A percentile compares a stretch with the other conserved stretches of the same genome.
Conservation (phyloP, 345 rosid genomes). For the Salix arbutifolia region DNA sequence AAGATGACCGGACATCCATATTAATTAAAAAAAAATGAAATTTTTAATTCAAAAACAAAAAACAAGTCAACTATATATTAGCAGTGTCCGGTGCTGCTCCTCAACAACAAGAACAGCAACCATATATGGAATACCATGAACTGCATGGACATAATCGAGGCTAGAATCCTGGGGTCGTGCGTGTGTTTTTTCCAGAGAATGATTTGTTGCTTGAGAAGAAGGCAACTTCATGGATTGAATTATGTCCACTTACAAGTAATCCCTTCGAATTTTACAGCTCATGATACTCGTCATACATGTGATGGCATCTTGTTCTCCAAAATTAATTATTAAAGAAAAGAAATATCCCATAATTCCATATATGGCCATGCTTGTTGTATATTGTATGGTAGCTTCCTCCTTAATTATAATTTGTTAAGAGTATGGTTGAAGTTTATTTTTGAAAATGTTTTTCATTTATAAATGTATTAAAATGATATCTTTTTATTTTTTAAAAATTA, state of each 20-base stretch:
- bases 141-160: slow-evolving; percentile 9
- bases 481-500: no score
- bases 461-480: no score
- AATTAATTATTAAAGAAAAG: neutral
- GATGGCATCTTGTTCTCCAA: neutral
- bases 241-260: neutral
- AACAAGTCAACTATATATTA: slow-evolving; percentile 9
- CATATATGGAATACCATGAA: slow-evolving; percentile 9
- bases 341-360: neutral
- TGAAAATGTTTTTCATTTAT: no score
- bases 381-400: no score
- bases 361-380: no score
- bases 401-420: no score
- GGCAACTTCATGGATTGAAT: slow-evolving; percentile 5
- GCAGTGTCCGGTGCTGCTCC: slow-evolving; percentile 23
- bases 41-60: no score
- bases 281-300: neutral
- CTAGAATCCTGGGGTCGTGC: slow-evolving; percentile 27
- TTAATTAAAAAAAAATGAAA: no score
- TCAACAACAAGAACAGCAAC: slow-evolving; percentile 6
- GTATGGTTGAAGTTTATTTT: no score
- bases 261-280: neutral
- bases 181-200: slow-evolving; percentile 13
- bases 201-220: slow-evolving; percentile 31
- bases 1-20: no score